phyloP scores from a whole-genome alignment of 208 protist species.

The Crithidia fasciculata region DNA sequence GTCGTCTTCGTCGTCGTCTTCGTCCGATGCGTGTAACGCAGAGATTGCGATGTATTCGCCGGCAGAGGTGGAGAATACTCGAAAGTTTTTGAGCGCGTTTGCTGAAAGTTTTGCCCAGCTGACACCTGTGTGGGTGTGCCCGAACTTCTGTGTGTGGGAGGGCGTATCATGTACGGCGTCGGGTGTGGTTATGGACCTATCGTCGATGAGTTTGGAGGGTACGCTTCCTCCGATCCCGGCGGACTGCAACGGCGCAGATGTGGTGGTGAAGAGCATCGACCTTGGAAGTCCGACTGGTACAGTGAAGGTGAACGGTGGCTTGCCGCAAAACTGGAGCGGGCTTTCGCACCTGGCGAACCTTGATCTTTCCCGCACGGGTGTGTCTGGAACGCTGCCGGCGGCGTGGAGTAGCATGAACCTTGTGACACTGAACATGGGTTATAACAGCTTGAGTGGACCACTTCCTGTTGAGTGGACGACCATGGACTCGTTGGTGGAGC shows the following conservation, averaged over 20 bases:
- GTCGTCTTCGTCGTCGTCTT: conserved; percentile 19
- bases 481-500: neutral
- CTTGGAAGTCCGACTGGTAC: neutral
- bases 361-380: conserved; percentile 1
- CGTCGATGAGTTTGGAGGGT: neutral
- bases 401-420: neutral
- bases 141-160: too few species aligned
- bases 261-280: neutral
- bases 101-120: too few species aligned
- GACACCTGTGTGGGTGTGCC: too few species aligned
- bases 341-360: neutral
- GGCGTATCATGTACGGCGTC: neutral
- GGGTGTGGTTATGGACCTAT: neutral
- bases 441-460: neutral
- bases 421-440: neutral
- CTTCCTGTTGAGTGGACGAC: neutral
- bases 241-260: neutral
- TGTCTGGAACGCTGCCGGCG: neutral
- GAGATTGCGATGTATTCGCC: too few species aligned
- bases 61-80: too few species aligned
- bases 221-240: neutral
- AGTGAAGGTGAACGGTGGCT: neutral
- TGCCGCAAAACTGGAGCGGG: neutral
- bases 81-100: too few species aligned
- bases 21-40: neutral